Conservation (phyloP, 306 rosid genomes). For the Sindora glabra region DNA sequence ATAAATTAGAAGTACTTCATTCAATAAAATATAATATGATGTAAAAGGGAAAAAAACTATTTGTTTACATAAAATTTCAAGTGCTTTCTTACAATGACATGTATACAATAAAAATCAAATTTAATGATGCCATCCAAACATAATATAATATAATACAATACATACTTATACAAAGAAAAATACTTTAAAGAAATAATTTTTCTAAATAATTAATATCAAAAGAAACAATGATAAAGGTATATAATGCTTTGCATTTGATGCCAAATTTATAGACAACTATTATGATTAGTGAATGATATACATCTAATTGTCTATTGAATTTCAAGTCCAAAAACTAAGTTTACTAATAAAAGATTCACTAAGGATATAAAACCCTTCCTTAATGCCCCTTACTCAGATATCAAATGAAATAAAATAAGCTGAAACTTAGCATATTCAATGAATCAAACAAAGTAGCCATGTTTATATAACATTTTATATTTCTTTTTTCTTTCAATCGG, state of each 20-base stretch:
- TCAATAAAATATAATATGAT: neutral
- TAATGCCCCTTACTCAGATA: neutral
- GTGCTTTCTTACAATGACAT: too few species aligned
- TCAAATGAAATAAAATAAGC: neutral
- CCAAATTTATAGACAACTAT: conserved; percentile 1
- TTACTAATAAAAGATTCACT: conserved; percentile 5
- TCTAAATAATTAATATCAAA: neutral
- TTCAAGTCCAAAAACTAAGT: too few species aligned
- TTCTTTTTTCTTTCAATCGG: conserved; percentile 6
- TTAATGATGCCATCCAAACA: too few species aligned
- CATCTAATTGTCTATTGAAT: neutral
- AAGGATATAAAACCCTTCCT: conserved; percentile 10
- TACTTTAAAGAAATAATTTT: neutral
- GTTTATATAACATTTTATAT: neutral
- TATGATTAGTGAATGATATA: neutral
- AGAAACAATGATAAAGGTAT: conserved; percentile 4
- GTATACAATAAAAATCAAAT: too few species aligned
- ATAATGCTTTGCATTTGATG: conserved; percentile 13
- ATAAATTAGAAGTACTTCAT: neutral
- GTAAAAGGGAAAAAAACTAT: neutral
- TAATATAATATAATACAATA: too few species aligned
- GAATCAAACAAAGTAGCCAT: conserved; percentile 22
- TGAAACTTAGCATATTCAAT: conserved; percentile 14
- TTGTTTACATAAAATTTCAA: neutral
- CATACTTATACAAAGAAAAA: neutral